Conservation (phyloP, 257 asterid genomes). For the Jacaranda mimosifolia region DNA sequence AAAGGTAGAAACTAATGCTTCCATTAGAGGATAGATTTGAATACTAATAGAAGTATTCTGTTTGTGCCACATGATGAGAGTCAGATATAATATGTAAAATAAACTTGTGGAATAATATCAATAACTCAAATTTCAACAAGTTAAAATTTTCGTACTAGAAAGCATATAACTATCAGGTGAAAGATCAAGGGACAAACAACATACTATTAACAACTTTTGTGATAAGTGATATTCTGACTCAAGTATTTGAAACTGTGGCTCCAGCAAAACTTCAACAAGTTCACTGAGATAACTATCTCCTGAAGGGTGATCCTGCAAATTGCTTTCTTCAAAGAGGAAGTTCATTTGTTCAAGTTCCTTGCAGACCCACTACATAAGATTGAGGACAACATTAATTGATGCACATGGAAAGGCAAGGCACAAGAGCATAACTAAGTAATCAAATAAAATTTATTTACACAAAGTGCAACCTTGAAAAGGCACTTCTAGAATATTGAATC, state of each 20-base stretch:
- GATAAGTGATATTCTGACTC: conserved; percentile 78
- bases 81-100: not conserved
- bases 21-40: conserved; percentile 6
- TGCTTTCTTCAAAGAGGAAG: conserved; percentile 43
- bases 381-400: conserved; percentile 21
- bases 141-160: conserved; percentile 2
- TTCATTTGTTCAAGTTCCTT: conserved; percentile 56
- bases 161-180: conserved; percentile 20
- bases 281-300: conserved; percentile 49
- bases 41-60: not conserved
- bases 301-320: conserved; percentile 43
- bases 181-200: conserved; percentile 37
- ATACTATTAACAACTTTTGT: conserved; percentile 57
- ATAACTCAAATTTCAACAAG: conserved; percentile 22
- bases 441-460: not conserved
- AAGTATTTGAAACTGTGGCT: conserved; percentile 63
- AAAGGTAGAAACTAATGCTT: conserved; percentile 16
- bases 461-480: conserved; percentile 13
- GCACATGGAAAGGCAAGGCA: conserved; percentile 21
- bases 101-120: conserved; percentile 21
- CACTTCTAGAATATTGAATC: conserved; percentile 24
- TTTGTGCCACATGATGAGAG: not conserved
- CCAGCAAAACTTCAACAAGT: conserved; percentile 60
- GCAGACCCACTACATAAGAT: conserved; percentile 52
- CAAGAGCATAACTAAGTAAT: not conserved